These are phyloP conservation scores for Funneliformis mosseae DNA, from an alignment of 192 early-diverging fungal genomes.

Conservation along the genomic window DNA sequence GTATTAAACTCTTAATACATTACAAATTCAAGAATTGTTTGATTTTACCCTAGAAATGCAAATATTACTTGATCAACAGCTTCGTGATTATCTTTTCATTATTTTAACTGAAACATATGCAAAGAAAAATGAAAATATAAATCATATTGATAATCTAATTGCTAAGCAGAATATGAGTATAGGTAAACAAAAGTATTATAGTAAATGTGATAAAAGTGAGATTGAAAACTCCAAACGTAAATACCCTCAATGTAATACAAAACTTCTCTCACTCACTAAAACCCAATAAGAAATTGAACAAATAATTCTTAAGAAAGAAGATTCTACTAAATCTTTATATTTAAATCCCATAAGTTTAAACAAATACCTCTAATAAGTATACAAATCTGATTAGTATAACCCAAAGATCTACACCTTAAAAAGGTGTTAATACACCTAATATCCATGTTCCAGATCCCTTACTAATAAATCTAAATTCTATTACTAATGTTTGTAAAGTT, in stretches of 20 bases:
- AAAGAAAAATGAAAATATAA: too few relatives aligned
- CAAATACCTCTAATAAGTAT: background rate
- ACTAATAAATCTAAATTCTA: slow-evolving; percentile 14
- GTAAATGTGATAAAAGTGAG: background rate
- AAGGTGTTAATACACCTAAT: background rate
- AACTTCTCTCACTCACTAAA: background rate
- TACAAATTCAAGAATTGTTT: background rate
- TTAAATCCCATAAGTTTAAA: background rate
- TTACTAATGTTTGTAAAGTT: slow-evolving; percentile 22
- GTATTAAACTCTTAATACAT: background rate
- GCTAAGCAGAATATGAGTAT: background rate
- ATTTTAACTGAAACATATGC: too few relatives aligned
- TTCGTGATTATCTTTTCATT: too few relatives aligned
- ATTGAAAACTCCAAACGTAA: background rate
- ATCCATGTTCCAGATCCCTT: slow-evolving; percentile 17
- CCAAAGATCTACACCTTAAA: background rate
- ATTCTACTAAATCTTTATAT: too few relatives aligned
- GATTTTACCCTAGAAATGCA: too few relatives aligned
- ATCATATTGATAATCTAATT: too few relatives aligned
- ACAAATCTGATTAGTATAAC: background rate
- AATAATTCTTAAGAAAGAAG: background rate
- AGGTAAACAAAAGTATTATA: background rate
- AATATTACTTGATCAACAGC: too few relatives aligned
- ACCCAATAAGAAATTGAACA: background rate
- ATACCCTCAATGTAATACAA: background rate